Percentiles rank a stretch among this genome's conserved stretches.
These are phyloP conservation scores for Tolypocladium capitatum DNA, from an alignment of 2,329 filamentous ascomycete genomes.

Conservation along the genomic window DNA sequence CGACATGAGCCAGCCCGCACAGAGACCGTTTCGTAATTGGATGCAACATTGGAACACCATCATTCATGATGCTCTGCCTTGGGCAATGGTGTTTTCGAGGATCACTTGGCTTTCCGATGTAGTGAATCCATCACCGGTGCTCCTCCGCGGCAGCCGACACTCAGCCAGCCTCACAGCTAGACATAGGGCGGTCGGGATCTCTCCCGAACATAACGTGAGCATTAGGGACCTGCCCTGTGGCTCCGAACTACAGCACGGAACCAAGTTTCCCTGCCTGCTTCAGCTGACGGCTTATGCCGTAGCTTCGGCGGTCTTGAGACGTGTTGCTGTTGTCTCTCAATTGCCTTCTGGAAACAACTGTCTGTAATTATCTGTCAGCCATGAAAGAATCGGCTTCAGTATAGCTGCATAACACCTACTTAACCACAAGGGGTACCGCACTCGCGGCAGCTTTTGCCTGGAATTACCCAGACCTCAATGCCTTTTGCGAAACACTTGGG, in stretches of 20 bases:
- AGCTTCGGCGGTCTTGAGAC: not conserved
- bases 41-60: too few species aligned
- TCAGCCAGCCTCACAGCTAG: not conserved
- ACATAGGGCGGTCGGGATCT: not conserved
- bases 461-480: constrained; percentile 42
- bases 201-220: not conserved
- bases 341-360: not conserved
- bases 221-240: not conserved
- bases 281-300: not conserved
- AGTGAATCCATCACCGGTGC: not conserved
- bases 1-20: not conserved
- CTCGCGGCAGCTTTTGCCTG: constrained; percentile 35
- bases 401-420: not conserved
- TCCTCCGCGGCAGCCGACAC: not conserved
- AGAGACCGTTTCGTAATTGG: not conserved
- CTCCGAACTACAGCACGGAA: not conserved
- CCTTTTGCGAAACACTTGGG: constrained; percentile 35
- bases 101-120: not conserved
- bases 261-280: not conserved
- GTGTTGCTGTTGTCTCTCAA: not conserved
- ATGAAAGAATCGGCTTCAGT: not conserved
- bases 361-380: not conserved
- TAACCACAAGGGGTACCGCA: constrained; percentile 32
- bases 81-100: not conserved
- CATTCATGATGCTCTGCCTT: not conserved